Percentiles rank a stretch among this genome's conserved stretches.
These are phyloP conservation scores for Fusarium sp. DNA, from an alignment of 2,329 filamentous ascomycete species.

Conservation along the genomic window DNA sequence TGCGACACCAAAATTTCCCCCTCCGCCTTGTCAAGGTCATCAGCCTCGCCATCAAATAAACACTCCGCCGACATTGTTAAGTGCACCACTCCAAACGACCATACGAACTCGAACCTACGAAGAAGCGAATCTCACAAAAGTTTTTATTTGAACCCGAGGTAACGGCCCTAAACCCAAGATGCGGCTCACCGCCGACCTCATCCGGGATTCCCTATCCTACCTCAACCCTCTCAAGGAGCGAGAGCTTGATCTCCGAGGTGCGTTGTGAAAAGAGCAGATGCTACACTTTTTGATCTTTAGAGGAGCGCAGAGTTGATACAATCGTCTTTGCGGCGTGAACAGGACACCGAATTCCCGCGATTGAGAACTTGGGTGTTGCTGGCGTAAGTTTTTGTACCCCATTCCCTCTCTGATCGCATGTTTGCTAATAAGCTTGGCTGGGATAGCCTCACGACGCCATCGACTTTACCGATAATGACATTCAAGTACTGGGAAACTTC, in stretches of 20 bases:
- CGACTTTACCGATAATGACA: conserved; percentile 99
- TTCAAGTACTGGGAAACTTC: conserved; percentile 90
- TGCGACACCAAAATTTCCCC: conserved; percentile 51
- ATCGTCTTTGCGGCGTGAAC: conserved; percentile 65
- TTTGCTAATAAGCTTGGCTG: conserved; percentile 15
- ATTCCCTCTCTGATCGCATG: conserved; percentile 3
- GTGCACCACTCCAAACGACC: conserved; percentile 6
- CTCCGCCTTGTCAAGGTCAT: conserved; percentile 50
- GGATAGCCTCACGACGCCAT: conserved; percentile 91
- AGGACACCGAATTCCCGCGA: conserved; percentile 98
- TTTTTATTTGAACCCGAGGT: conserved; percentile 40
- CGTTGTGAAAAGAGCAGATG: conserved; percentile 95
- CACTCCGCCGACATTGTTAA: conserved; percentile 25
- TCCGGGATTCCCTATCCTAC: conserved; percentile 95
- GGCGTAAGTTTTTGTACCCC: conserved; percentile 72
- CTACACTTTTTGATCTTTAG: conserved; percentile 76
- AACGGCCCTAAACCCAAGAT: conserved; percentile 66
- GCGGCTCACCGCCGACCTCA: conserved; percentile 96
- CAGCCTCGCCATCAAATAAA: conserved; percentile 51
- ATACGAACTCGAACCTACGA: conserved; percentile 4
- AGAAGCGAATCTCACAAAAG: background rate
- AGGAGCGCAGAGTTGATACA: conserved; percentile 85
- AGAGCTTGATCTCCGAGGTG: conserved; percentile 99
- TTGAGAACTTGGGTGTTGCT: conserved; percentile 97
- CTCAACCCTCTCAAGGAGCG: conserved; percentile 99